These are phyloP conservation scores for Sordariomycetes sp. DNA, from an alignment of 2,329 filamentous ascomycete species.

Conservation along the genomic window DNA sequence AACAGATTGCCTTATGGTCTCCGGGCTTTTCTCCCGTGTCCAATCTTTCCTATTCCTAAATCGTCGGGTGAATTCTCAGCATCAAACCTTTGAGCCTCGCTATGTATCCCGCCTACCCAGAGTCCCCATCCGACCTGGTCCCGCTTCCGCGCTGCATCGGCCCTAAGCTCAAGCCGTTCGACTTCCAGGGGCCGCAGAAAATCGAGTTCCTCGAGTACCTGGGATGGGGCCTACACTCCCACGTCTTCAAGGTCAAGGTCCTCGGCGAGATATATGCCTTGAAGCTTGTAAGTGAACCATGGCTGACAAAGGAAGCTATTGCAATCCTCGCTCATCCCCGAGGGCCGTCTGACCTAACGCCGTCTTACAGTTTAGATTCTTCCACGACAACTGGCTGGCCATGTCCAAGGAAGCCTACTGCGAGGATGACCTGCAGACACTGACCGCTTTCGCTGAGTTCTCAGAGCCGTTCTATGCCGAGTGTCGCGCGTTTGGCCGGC, in stretches of 20 bases:
- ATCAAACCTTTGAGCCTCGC: background rate
- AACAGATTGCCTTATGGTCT: too few species aligned
- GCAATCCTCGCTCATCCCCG: too few species aligned
- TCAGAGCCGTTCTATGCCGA: conserved; percentile 8
- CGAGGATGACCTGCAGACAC: conserved; percentile 1
- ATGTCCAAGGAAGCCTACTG: background rate
- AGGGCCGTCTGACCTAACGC: too few species aligned
- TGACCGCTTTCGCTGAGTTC: background rate
- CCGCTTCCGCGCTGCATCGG: conserved; percentile 12
- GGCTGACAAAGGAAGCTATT: too few species aligned
- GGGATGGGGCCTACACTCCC: conserved; percentile 9
- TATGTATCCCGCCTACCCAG: conserved; percentile 9
- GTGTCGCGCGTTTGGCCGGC: conserved; percentile 15
- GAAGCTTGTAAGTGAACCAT: conserved; percentile 10
- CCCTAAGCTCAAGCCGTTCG: conserved; percentile 13
- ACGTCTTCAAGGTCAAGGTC: conserved; percentile 11
- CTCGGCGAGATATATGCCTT: conserved; percentile 10
- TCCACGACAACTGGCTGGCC: too few species aligned
- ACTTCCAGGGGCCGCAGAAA: conserved; percentile 12
- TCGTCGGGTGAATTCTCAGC: too few species aligned
- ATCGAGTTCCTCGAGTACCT: conserved; percentile 12
- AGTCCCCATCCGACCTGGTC: conserved; percentile 10
- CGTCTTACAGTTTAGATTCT: background rate
- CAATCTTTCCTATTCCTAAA: too few species aligned
- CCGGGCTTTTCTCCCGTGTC: too few species aligned